A percentile compares a stretch with the other conserved stretches of the same genome.
Evolutionary conservation across 331 rosid species (phyloP).

Genomic region (Quercus lobata): DNA sequence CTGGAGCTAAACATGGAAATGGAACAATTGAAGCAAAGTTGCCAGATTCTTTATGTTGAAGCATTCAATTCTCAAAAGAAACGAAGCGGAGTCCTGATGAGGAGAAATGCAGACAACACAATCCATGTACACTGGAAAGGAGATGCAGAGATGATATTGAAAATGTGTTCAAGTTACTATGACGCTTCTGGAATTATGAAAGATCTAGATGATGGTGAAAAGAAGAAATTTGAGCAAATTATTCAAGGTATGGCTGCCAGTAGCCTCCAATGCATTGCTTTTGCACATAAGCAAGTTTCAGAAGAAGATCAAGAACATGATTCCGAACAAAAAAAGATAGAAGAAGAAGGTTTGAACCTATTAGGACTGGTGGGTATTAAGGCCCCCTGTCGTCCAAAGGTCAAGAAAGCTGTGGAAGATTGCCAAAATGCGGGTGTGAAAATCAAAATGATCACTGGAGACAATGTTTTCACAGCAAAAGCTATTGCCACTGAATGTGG

Average conservation of each 20-base stretch:
- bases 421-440: conserved; percentile 18
- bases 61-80: conserved; percentile 30
- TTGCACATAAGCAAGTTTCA: conserved; percentile 16
- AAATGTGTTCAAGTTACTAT: conserved; percentile 36
- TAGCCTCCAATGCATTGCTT: conserved; percentile 22
- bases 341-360: conserved; percentile 12
- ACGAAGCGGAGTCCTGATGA: conserved; percentile 28
- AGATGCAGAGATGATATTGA: conserved; percentile 37
- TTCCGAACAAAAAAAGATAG: not conserved
- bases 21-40: not conserved
- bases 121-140: conserved; percentile 45
- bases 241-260: conserved; percentile 33
- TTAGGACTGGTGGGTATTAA: not conserved
- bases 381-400: conserved; percentile 12
- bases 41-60: not conserved
- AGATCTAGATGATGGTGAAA: conserved; percentile 7
- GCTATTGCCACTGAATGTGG: conserved; percentile 21
- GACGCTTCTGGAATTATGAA: conserved; percentile 18
- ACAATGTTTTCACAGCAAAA: conserved; percentile 21
- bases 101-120: conserved; percentile 16
- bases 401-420: conserved; percentile 12
- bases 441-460: conserved; percentile 26
- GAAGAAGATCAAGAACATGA: not conserved
- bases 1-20: conserved; percentile 9
- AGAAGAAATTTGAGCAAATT: conserved; percentile 6